These are phyloP conservation scores for Fragilaria crotonensis DNA, from an alignment of 108 stramenopile species.

Conservation along the genomic window DNA sequence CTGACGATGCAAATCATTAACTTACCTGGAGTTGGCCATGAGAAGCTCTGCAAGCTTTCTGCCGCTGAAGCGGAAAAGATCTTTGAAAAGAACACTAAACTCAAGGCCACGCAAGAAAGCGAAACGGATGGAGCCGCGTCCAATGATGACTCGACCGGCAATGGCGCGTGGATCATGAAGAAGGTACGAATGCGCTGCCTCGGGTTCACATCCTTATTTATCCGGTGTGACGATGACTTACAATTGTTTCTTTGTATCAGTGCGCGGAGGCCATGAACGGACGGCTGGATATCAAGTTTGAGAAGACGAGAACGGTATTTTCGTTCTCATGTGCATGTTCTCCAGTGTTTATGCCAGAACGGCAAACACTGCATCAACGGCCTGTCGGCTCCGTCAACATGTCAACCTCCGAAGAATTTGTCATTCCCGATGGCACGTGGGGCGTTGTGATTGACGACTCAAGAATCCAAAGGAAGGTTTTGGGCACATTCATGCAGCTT, in stretches of 20 bases:
- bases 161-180: slow-evolving; percentile 72
- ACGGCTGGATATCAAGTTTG: slow-evolving; percentile 35
- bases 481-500: slow-evolving; percentile 25
- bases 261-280: slow-evolving; percentile 64
- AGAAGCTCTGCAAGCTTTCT: slow-evolving; percentile 34
- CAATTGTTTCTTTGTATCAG: background rate
- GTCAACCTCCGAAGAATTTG: slow-evolving; percentile 8
- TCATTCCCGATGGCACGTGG: slow-evolving; percentile 26
- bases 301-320: slow-evolving; percentile 42
- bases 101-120: no score
- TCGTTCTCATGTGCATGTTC: slow-evolving; percentile 17
- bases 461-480: slow-evolving; percentile 39
- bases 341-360: slow-evolving; percentile 4
- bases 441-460: slow-evolving; percentile 47
- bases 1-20: slow-evolving; percentile 55
- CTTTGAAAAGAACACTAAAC: slow-evolving; percentile 37
- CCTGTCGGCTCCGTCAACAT: background rate
- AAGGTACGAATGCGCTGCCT: no score
- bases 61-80: slow-evolving; percentile 26
- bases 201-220: background rate
- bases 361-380: background rate
- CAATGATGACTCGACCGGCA: slow-evolving; percentile 50
- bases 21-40: slow-evolving; percentile 50
- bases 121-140: no score
- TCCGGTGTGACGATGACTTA: background rate